Conservation (phyloP, 176 grass and related monocot species). For the Zea luxurians region DNA sequence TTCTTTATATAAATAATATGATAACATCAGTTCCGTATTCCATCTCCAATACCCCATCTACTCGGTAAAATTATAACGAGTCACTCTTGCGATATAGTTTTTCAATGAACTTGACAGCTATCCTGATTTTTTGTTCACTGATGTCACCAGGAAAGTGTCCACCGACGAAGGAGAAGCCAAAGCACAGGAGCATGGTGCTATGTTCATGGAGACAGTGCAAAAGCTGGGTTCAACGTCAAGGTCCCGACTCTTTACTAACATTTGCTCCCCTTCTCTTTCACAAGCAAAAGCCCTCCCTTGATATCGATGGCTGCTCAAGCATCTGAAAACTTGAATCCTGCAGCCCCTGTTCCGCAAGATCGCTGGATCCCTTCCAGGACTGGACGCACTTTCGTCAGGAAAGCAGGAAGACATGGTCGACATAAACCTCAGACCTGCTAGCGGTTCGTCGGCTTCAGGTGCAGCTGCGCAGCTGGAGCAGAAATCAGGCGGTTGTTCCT, state of each 20-base stretch:
- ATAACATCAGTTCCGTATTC: neutral
- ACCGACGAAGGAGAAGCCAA: conserved; percentile 78
- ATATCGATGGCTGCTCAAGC: neutral
- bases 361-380: conserved; percentile 66
- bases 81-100: neutral
- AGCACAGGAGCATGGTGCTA: conserved; percentile 53
- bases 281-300: neutral
- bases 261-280: neutral
- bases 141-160: conserved; percentile 60
- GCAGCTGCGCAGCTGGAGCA: conserved; percentile 29
- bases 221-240: conserved; percentile 86
- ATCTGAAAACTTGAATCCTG: neutral
- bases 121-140: neutral
- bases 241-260: conserved; percentile 5
- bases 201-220: conserved; percentile 91
- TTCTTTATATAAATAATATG: neutral
- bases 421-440: conserved; percentile 60
- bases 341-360: conserved; percentile 83
- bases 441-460: conserved; percentile 29
- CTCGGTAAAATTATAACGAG: neutral
- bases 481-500: conserved; percentile 61
- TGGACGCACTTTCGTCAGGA: conserved; percentile 50
- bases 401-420: conserved; percentile 87
- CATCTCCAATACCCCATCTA: no score
- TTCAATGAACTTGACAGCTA: neutral